Base-by-base conservation (phyloP, 805 yeast species). In the Wickerhamomyces silvicola region DNA sequence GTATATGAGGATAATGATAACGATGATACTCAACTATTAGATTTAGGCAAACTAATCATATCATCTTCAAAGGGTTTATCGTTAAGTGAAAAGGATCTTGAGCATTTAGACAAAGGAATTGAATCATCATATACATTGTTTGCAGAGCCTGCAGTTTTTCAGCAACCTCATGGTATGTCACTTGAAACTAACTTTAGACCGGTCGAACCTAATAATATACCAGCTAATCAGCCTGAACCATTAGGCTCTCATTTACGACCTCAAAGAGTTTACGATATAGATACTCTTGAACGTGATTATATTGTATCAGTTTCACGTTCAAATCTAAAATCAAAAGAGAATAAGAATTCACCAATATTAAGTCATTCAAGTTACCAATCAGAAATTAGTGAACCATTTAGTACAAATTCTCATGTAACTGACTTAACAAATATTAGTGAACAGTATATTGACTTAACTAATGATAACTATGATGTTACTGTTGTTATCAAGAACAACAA, bases 281-380 rank as follows among this genome's bases (percentile, higher is more conserved):
- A 45, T 32, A 35, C 28, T 7, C 10, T 33, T 22, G 52, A 46
- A n/a, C 39, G 43, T 12, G 53, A 48, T 3, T 31, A 26, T 1
- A 42, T 45, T 10, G 45, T 45, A 21, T 27, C 37, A 7, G 22
- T 23, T 4, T 28, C 41, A 4, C 27, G 32, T 12, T 20, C 20
- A 6, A 27, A 28, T n/a, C n/a, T n/a, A n/a, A 27, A 16, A 14
- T 18, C 36, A 11, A 28, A 18, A 7, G 28, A 31, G 9, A 28
- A 21, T 10, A 25, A 27, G 13, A 17, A 14, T 0, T 41, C 52
- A 2, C 48, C 48, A 25, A 9, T 37, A 11, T 7, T 38, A 17
- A 45, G 51, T 24, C 48, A 48, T 10, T 43, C 52, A 6, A 48
- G 52, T 20, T 39, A 50, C 23, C 47, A 45, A 10, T 43, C 54